Evolutionary conservation across 768 basidiomycete genomes (phyloP), one percentile per base, ranked within the genome.

Genomic region (Boletales sp.): DNA sequence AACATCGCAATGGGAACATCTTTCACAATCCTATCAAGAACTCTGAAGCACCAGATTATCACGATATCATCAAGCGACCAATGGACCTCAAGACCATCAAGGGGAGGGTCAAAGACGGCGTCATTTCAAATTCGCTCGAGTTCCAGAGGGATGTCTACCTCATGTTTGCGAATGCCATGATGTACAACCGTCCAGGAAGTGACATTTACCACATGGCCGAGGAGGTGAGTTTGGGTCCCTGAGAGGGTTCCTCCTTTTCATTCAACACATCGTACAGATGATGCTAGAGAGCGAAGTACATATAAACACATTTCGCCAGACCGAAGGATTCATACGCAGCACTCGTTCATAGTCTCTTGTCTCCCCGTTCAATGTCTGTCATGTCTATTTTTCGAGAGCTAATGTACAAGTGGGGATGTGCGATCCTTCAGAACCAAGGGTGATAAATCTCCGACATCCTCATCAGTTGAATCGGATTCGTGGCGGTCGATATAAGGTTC

Each of bases 161-260:
- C 54, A 95, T 97, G 87, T 95, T 96, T 68, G 89, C 92, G 8
- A 97, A 98, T 66, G 90, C 95, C 5, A 86, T 95, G 83, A 92
- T 97, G 88, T 98, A 93, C 67, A 98, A 98, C 57, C 74, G 86
- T 41, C 87, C 90, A 1, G 83, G 82, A 5, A 88, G 86, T 14
- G 89, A 91, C 62, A 86, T 95, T n/a, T 83, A 86, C 55, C 76
- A 75, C 46, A 95, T 94, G 90, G 90, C 94, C 7, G 84, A 91
- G 64, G 90, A 94, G 74, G 93, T 94, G 63, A 69, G 86, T 38
- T 49, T 30, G 52, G 17, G 17, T 39, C 32, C 19, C 28, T 14
- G n/a, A 44, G n/a, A 46, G 35, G 41, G 39, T 8, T 45, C 44
- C 44, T 46, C 18, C 8, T 17, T 10, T 49, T 15, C 25, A 7